Conservation (phyloP, 768 basidiomycete species). For the Sistotremastrum niveocremeum region DNA sequence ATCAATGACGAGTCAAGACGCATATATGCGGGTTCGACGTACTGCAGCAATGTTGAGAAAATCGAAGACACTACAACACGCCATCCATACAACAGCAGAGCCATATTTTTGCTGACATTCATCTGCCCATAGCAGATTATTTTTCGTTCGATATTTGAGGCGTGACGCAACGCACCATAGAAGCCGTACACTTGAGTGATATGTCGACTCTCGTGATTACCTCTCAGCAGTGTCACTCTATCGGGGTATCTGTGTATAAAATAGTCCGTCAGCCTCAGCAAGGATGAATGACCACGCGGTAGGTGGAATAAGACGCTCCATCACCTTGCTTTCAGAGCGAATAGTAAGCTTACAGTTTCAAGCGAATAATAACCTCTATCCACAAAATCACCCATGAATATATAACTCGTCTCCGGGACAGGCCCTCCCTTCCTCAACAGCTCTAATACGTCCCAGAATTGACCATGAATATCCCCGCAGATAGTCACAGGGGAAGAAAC, state of each 20-base stretch:
- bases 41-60: conserved; percentile 91
- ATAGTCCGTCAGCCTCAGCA: not conserved
- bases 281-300: not conserved
- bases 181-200: conserved; percentile 99
- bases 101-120: conserved; percentile 99
- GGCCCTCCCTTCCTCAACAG: conserved; percentile 74
- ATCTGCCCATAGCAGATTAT: conserved; percentile 30
- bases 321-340: conserved; percentile 82
- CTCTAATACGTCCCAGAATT: conserved; percentile 95
- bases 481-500: conserved; percentile 91
- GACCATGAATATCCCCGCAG: conserved; percentile 94
- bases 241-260: conserved; percentile 66
- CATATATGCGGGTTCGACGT: conserved; percentile 13
- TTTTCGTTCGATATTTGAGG: not conserved
- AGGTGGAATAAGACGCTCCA: too few species aligned
- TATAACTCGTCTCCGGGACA: conserved; percentile 82
- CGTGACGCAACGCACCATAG: conserved; percentile 51
- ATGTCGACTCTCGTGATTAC: conserved; percentile 94
- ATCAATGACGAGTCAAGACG: not conserved
- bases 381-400: conserved; percentile 99
- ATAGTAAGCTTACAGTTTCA: conserved; percentile 82
- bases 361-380: conserved; percentile 93
- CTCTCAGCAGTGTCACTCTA: conserved; percentile 78
- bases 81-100: conserved; percentile 90
- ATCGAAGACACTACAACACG: conserved; percentile 94